These are phyloP conservation scores for Trametes sanguinea DNA, from an alignment of 768 basidiomycete genomes.

Conservation along the genomic window DNA sequence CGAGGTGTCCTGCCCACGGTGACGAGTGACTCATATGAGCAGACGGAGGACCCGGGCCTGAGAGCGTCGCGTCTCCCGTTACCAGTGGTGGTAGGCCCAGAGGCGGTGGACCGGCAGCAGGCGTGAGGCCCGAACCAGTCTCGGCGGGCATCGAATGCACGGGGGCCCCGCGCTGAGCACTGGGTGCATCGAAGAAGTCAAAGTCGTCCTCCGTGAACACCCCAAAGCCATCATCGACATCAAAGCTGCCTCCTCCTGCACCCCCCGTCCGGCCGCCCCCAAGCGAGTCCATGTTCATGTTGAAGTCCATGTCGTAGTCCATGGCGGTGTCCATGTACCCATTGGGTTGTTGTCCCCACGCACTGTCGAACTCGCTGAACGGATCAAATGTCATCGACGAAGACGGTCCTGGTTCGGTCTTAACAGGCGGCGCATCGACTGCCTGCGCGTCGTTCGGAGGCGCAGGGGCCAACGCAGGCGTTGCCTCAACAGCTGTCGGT, in stretches of 20 bases:
- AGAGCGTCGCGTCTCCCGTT: conserved; percentile 32
- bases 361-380: conserved; percentile 27
- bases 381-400: conserved; percentile 22
- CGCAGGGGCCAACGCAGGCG: not conserved
- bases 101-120: conserved; percentile 36
- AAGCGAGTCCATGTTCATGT: conserved; percentile 47
- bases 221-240: conserved; percentile 36
- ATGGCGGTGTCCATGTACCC: conserved; percentile 42
- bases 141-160: conserved; percentile 15
- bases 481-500: not conserved
- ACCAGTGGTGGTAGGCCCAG: conserved; percentile 38
- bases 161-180: conserved; percentile 29
- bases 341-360: conserved; percentile 26
- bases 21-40: conserved; percentile 23
- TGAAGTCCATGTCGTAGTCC: conserved; percentile 49
- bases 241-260: conserved; percentile 30
- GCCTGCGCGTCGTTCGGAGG: not conserved
- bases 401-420: not conserved
- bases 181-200: conserved; percentile 77
- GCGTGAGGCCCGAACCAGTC: conserved; percentile 27
- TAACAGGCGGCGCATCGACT: not conserved
- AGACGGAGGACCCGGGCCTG: conserved; percentile 34
- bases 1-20: conserved; percentile 23
- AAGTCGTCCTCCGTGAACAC: conserved; percentile 86
- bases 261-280: conserved; percentile 34